Evolutionary conservation across 1,284 basidiomycete species (phyloP), one percentile per base, ranked within the genome.

Genomic region (Flammula alnicola): DNA sequence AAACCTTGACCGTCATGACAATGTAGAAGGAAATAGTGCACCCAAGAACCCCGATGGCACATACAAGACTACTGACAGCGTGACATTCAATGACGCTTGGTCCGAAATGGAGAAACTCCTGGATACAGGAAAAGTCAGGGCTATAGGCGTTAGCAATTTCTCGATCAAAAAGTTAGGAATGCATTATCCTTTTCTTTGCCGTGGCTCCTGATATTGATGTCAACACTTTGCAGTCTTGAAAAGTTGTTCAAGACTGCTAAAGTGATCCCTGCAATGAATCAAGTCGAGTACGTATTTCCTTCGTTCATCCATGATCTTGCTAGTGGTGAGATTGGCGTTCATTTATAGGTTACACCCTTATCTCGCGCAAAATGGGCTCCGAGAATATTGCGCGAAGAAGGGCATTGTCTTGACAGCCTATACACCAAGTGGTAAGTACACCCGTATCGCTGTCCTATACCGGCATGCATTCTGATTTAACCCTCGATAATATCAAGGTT

Each of bases 61-160:
- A 68, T 25, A 56, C 63, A 52, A 76, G 74, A 49, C 62, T 33
- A 41, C 51, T 37, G 42, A 61, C 10, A 16, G 55, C 53, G 22
- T 58, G 22, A 53, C 52, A 19, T 58, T 59, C 54, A 50, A 84
- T 42, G 76, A 92, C 59, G 89, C 91, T 6, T 95, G 93, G 93
- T 82, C 79, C 54, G 71, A 77, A 52, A 88, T 92, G 82, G 87
- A 90, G 68, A 79, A 78, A 57, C 62, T 91, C 30, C 78, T 82
- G 72, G 77, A 81, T 16, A 59, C 59, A 6, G 59, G 55, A 66
- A 75, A 77, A 48, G 78, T 90, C 12, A 75, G 69, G 47, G 66
- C 71, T 51, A 84, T 93, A 47, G 91, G 91, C 1, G 72, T 93
- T 38, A 89, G 88, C 66, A 93, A 93, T 51, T 75, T 74, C 49